Evolutionary conservation across 2,329 filamentous ascomycete species (phyloP).

Genomic region (Microsporum audouinii): DNA sequence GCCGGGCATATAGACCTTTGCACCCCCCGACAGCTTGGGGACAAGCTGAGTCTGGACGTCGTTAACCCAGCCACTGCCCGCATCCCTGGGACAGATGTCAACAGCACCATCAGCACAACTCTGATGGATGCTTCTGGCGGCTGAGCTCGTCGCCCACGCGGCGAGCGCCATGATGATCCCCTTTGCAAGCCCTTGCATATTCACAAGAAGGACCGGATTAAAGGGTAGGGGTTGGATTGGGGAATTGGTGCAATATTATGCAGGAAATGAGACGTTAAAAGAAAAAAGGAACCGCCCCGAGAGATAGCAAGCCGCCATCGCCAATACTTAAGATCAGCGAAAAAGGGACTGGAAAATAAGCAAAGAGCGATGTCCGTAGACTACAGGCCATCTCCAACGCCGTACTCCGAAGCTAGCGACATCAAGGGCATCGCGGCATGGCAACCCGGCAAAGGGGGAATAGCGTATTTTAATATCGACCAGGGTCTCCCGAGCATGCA

Average conservation of each 20-base stretch:
- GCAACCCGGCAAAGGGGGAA: background rate
- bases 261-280: constrained; percentile 1
- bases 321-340: background rate
- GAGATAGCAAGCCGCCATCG: background rate
- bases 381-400: background rate
- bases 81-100: constrained; percentile 5
- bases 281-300: background rate
- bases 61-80: constrained; percentile 6
- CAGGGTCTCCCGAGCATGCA: background rate
- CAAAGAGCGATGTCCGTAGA: background rate
- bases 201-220: background rate
- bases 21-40: constrained; percentile 25
- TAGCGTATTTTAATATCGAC: background rate
- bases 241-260: background rate
- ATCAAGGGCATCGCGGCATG: background rate
- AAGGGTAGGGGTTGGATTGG: background rate
- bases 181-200: constrained; percentile 7
- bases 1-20: constrained; percentile 35
- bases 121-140: constrained; percentile 7
- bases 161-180: constrained; percentile 19
- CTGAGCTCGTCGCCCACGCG: constrained; percentile 18
- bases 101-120: background rate
- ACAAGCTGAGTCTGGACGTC: constrained; percentile 15
- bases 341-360: background rate
- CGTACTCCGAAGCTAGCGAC: background rate